Conservation (phyloP, 352 stramenopile species). For the Phytopythium boreale region DNA sequence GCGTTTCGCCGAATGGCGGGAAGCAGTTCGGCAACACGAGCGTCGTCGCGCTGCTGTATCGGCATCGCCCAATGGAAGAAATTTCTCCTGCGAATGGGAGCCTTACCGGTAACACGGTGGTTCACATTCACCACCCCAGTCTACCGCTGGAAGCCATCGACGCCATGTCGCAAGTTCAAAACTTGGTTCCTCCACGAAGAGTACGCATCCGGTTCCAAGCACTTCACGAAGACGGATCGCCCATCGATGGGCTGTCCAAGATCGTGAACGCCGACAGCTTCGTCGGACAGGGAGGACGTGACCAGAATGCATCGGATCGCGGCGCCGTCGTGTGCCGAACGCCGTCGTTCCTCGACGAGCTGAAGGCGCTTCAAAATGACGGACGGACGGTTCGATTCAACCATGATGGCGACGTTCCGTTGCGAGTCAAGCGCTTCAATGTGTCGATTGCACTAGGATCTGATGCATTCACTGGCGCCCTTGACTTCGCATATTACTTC, state of each 20-base stretch:
- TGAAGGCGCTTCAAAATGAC: conserved; percentile 24
- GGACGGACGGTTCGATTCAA: conserved; percentile 10
- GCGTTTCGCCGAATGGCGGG: conserved; percentile 61
- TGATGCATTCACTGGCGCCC: conserved; percentile 39
- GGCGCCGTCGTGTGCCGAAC: conserved; percentile 33
- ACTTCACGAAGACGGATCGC: conserved; percentile 19
- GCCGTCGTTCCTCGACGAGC: conserved; percentile 55
- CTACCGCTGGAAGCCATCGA: conserved; percentile 45
- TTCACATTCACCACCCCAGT: conserved; percentile 28
- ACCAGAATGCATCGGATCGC: background rate
- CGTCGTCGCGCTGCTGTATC: conserved; percentile 42
- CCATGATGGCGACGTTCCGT: conserved; percentile 6
- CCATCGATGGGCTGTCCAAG: conserved; percentile 25
- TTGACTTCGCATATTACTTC: conserved; percentile 54
- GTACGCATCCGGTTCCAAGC: conserved; percentile 54
- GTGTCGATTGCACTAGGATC: conserved; percentile 39
- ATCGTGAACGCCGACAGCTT: conserved; percentile 24
- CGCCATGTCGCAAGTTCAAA: conserved; percentile 34
- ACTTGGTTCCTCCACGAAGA: conserved; percentile 40
- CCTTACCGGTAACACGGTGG: conserved; percentile 28
- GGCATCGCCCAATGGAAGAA: conserved; percentile 36
- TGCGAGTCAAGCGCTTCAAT: conserved; percentile 27
- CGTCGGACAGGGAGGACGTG: background rate
- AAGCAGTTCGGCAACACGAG: conserved; percentile 47
- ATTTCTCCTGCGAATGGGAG: conserved; percentile 36